A percentile compares a stretch with the other conserved stretches of the same genome.
Evolutionary conservation across 495 filamentous ascomycete genomes (phyloP).

Genomic region (Immersiella caudata): DNA sequence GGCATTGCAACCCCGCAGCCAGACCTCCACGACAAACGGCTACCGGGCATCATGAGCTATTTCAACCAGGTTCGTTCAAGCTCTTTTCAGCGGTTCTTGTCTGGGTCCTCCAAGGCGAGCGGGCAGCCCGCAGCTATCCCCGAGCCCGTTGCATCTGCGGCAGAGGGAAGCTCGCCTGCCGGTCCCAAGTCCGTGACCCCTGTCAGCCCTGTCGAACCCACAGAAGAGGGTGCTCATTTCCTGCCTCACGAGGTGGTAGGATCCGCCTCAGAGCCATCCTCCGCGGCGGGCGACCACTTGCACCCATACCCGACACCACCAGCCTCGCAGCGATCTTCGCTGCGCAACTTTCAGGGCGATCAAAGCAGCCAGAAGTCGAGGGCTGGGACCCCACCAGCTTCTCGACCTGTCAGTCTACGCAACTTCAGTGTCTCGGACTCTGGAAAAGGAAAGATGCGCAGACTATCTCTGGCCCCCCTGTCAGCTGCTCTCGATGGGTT

Average conservation of each 20-base stretch:
- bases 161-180: slow-evolving; percentile 40
- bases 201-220: slow-evolving; percentile 29
- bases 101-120: slow-evolving; percentile 40
- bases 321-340: slow-evolving; percentile 57
- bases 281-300: slow-evolving; percentile 38
- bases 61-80: slow-evolving; percentile 94
- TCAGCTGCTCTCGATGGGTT: slow-evolving; percentile 67
- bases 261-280: slow-evolving; percentile 37
- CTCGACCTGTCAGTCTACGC: slow-evolving; percentile 36
- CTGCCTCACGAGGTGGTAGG: slow-evolving; percentile 52
- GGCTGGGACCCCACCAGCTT: slow-evolving; percentile 30
- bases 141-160: slow-evolving; percentile 37
- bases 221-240: slow-evolving; percentile 54
- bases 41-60: slow-evolving; percentile 89
- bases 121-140: slow-evolving; percentile 43
- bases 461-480: slow-evolving; percentile 60
- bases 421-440: slow-evolving; percentile 47
- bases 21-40: slow-evolving; percentile 84
- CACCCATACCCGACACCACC: slow-evolving; percentile 62
- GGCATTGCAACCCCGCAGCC: slow-evolving; percentile 87
- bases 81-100: slow-evolving; percentile 47
- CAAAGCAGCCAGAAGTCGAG: slow-evolving; percentile 47
- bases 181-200: slow-evolving; percentile 30
- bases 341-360: slow-evolving; percentile 52
- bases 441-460: slow-evolving; percentile 47